phyloP scores from a whole-genome alignment of 164 flowering plant species.

The Magnolia changhungtana region DNA sequence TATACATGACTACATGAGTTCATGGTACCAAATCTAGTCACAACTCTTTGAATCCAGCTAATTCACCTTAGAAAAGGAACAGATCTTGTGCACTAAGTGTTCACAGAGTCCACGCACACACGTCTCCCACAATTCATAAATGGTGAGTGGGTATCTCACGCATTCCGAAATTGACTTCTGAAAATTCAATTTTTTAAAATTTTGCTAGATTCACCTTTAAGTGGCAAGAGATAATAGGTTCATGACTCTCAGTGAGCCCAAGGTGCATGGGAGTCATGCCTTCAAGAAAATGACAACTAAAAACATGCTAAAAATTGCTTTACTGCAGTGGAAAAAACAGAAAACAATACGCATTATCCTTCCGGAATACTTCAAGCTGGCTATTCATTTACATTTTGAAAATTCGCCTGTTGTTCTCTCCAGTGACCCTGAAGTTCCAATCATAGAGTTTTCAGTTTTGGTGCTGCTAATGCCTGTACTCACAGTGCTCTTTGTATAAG shows the following conservation, averaged over 20 bases:
- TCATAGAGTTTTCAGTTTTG: conserved; percentile 14
- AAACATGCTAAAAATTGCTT: not conserved
- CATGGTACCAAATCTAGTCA: no score
- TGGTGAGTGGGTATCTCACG: no score
- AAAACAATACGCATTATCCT: not conserved
- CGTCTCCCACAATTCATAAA: no score
- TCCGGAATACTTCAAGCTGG: not conserved
- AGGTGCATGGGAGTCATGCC: not conserved
- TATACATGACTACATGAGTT: no score
- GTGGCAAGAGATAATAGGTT: not conserved
- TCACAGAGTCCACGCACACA: no score
- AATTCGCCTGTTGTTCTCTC: conserved; percentile 13
- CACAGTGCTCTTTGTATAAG: conserved; percentile 10
- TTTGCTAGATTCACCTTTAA: no score
- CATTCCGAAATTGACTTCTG: no score
- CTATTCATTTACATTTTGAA: not conserved
- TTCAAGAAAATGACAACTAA: not conserved
- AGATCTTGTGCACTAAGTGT: no score
- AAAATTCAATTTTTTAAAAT: no score
- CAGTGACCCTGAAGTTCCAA: conserved; percentile 12
- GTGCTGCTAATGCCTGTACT: conserved; percentile 1
- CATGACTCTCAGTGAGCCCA: not conserved
- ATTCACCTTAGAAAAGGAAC: no score
- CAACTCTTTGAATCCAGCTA: no score
- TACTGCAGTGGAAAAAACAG: not conserved